These are phyloP conservation scores for Elongisporangium anandrum DNA, from an alignment of 352 stramenopile genomes.

Conservation along the genomic window DNA sequence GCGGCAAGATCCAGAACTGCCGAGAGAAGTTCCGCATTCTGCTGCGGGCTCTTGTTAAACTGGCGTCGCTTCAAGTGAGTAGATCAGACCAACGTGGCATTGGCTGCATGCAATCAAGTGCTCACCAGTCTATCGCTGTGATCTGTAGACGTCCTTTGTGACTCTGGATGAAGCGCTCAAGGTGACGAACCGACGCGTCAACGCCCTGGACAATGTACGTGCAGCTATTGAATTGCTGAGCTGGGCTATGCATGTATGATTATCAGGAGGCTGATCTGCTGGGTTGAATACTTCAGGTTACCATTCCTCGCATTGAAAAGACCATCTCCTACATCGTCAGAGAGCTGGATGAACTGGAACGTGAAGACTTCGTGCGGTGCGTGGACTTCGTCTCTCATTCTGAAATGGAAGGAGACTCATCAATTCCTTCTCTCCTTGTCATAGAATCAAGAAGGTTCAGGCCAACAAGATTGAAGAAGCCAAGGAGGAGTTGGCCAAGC, in stretches of 20 bases:
- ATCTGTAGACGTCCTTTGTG: constrained; percentile 96
- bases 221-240: neutral
- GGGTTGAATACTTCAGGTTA: constrained; percentile 69
- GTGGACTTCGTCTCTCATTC: constrained; percentile 4
- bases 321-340: constrained; percentile 97
- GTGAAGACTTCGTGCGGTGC: constrained; percentile 92
- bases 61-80: constrained; percentile 78
- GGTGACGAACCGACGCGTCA: constrained; percentile 99
- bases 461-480: constrained; percentile 93
- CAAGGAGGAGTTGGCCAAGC: constrained; percentile 58
- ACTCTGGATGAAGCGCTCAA: constrained; percentile 98
- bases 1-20: constrained; percentile 97
- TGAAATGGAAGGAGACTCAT: neutral
- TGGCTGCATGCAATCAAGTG: constrained; percentile 35
- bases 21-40: constrained; percentile 85
- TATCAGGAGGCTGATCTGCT: neutral
- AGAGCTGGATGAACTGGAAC: constrained; percentile 98
- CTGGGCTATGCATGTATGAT: neutral
- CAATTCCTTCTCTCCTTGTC: neutral
- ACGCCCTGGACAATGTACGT: constrained; percentile 96
- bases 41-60: constrained; percentile 82
- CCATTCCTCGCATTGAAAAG: constrained; percentile 97
- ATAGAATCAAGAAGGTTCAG: constrained; percentile 97
- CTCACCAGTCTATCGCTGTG: constrained; percentile 42
- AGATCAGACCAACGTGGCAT: neutral